These are phyloP conservation scores for Aureobasidium sp. DNA, from an alignment of 2,329 filamentous ascomycete genomes.

Conservation along the genomic window DNA sequence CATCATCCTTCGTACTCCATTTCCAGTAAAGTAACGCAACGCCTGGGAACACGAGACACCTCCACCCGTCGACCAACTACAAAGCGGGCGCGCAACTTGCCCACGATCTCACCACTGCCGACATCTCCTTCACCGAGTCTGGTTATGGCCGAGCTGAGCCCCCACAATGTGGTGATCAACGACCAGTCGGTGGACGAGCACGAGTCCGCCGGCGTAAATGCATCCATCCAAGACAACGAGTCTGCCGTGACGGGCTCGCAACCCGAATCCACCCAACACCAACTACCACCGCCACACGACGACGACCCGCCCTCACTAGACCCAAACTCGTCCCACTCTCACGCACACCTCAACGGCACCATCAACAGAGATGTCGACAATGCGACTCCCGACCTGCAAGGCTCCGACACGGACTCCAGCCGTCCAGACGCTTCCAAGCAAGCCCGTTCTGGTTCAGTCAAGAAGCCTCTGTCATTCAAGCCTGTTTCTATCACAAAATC, in stretches of 20 bases:
- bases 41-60: conserved; percentile 4
- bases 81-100: not conserved
- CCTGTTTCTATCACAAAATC: conserved; percentile 79
- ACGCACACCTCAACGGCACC: conserved; percentile 2
- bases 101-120: not conserved
- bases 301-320: not conserved
- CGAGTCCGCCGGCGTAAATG: conserved; percentile 58
- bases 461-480: conserved; percentile 75
- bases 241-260: conserved; percentile 38
- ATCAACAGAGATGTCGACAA: conserved; percentile 9
- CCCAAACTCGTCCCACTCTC: conserved; percentile 18
- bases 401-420: conserved; percentile 69
- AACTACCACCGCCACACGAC: not conserved
- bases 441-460: conserved; percentile 51
- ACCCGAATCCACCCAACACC: conserved; percentile 24
- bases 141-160: conserved; percentile 65
- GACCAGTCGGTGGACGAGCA: conserved; percentile 59
- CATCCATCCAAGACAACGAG: conserved; percentile 42
- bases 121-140: conserved; percentile 36
- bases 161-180: conserved; percentile 66
- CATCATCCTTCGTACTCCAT: not conserved
- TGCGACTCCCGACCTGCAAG: conserved; percentile 26
- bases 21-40: not conserved
- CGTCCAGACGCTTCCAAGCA: conserved; percentile 50
- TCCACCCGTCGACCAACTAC: not conserved